Conservation (phyloP, 2,329 filamentous ascomycete genomes). For the Apiospora arundinis region DNA sequence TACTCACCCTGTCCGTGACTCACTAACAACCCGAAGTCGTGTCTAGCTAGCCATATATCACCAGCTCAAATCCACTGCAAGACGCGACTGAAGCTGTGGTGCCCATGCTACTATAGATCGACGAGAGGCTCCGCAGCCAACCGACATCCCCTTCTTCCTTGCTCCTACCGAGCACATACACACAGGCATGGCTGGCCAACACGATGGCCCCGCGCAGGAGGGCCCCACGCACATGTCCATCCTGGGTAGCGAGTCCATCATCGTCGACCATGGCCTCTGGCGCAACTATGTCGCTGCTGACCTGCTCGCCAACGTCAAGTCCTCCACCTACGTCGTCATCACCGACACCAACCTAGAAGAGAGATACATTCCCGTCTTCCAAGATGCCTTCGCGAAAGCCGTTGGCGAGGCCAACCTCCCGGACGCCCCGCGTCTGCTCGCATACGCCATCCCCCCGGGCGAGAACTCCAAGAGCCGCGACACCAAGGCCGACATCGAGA, state of each 20-base stretch:
- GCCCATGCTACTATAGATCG: constrained; percentile 18
- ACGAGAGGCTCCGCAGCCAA: constrained; percentile 6
- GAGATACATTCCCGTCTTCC: constrained; percentile 81
- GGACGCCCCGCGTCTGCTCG: constrained; percentile 59
- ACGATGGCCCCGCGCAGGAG: constrained; percentile 20
- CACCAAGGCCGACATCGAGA: constrained; percentile 94
- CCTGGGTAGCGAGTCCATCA: constrained; percentile 86
- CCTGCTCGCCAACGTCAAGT: constrained; percentile 76
- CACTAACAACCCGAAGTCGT: neutral
- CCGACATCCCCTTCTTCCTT: constrained; percentile 8
- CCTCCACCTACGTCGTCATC: constrained; percentile 94
- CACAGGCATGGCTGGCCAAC: constrained; percentile 20
- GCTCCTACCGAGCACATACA: neutral
- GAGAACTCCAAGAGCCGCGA: constrained; percentile 93
- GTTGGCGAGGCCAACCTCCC: constrained; percentile 36
- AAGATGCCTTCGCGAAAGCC: constrained; percentile 65
- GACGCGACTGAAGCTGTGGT: constrained; percentile 3
- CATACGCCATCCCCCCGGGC: constrained; percentile 86
- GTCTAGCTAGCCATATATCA: neutral
- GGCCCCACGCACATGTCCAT: constrained; percentile 73
- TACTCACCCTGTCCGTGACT: constrained; percentile 7
- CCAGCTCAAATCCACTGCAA: neutral
- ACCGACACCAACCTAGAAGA: constrained; percentile 92
- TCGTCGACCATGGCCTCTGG: constrained; percentile 93
- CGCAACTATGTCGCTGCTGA: constrained; percentile 80